Percentiles rank a stretch among this genome's conserved stretches.
Evolutionary conservation across 805 yeast species (phyloP).

Genomic region (Wickerhamiella sorbophila): DNA sequence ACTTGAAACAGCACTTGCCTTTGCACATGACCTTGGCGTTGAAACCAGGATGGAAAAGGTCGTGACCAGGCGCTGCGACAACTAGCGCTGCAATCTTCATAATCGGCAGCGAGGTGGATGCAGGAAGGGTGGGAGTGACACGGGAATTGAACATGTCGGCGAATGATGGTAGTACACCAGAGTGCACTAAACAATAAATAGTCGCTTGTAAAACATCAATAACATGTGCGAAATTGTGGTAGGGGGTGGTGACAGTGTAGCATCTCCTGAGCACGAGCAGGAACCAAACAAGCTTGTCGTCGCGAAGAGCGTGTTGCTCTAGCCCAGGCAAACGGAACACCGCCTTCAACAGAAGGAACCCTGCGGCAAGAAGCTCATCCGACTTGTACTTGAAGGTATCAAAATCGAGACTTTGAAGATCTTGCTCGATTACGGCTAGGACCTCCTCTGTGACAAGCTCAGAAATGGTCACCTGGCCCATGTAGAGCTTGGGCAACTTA

Average conservation of each 20-base stretch:
- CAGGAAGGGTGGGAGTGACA: background rate
- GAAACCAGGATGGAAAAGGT: conserved; percentile 94
- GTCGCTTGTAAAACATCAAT: conserved; percentile 91
- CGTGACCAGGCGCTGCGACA: conserved; percentile 85
- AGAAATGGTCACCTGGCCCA: background rate
- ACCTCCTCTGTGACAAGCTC: conserved; percentile 4
- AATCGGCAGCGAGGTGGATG: background rate
- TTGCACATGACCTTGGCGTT: conserved; percentile 58
- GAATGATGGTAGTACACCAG: background rate
- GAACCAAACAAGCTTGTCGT: conserved; percentile 42
- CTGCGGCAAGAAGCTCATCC: conserved; percentile 54
- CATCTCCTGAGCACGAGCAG: conserved; percentile 58
- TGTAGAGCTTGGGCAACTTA: background rate
- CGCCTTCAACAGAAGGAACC: conserved; percentile 38
- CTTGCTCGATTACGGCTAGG: background rate
- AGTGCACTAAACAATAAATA: conserved; percentile 38
- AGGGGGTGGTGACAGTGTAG: conserved; percentile 74
- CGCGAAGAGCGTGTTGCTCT: conserved; percentile 17
- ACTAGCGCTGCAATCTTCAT: conserved; percentile 33
- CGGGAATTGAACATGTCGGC: background rate
- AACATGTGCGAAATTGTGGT: conserved; percentile 93
- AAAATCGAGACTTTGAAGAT: conserved; percentile 38
- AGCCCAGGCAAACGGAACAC: conserved; percentile 22
- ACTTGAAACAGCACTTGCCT: conserved; percentile 45
- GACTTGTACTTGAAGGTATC: conserved; percentile 50